Evolutionary conservation across 305 asterid species (phyloP).

Genomic region (Fraxinus sp.): DNA sequence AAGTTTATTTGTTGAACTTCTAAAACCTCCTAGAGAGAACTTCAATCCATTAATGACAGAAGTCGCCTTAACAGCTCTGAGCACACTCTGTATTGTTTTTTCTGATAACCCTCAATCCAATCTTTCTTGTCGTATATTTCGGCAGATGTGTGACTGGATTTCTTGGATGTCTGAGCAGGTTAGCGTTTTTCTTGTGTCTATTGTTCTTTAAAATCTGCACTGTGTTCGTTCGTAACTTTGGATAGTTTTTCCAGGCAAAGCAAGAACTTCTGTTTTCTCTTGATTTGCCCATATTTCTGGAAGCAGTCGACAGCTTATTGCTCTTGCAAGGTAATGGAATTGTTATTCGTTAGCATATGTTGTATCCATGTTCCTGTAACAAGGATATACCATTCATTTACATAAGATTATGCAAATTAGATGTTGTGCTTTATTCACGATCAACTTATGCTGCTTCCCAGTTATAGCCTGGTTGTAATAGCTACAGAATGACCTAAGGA

Average conservation of each 20-base stretch:
- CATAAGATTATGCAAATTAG: constrained; percentile 4
- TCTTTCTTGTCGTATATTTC: constrained; percentile 54
- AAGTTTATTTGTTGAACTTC: constrained; percentile 54
- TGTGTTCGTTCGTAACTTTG: constrained; percentile 28
- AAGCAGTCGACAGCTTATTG: constrained; percentile 71
- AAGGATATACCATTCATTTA: background rate
- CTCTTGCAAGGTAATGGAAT: constrained; percentile 59
- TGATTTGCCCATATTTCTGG: constrained; percentile 65
- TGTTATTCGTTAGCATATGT: background rate
- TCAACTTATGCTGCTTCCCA: constrained; percentile 16
- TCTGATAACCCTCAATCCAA: constrained; percentile 57
- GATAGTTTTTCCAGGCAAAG: constrained; percentile 54
- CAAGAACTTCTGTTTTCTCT: constrained; percentile 43
- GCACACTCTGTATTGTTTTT: constrained; percentile 70
- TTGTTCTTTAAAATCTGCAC: constrained; percentile 15
- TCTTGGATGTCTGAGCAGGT: constrained; percentile 88
- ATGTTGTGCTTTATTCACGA: constrained; percentile 10
- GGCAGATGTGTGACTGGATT: constrained; percentile 67
- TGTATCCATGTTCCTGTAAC: background rate
- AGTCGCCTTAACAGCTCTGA: constrained; percentile 64
- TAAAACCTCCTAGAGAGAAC: constrained; percentile 63
- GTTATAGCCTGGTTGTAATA: background rate
- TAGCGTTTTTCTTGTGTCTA: constrained; percentile 19
- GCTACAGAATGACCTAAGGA: background rate
- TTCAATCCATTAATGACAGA: constrained; percentile 47